A percentile compares a stretch with the other conserved stretches of the same genome.
Conservation (phyloP, 2,329 filamentous ascomycete species). For the Boeremia exigua region DNA sequence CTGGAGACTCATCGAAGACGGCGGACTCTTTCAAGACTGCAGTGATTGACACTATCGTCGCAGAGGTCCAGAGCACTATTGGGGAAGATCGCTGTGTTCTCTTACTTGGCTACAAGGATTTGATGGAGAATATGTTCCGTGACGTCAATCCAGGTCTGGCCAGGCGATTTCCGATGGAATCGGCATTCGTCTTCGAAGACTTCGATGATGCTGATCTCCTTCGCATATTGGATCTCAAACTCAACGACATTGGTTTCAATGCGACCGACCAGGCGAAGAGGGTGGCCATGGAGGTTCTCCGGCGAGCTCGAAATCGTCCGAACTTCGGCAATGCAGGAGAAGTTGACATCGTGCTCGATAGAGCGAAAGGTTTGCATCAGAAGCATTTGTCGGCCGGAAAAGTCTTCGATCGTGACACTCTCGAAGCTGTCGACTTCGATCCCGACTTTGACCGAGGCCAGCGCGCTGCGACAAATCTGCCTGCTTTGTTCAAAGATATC, state of each 20-base stretch:
- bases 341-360: constrained; percentile 71
- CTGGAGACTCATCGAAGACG: constrained; percentile 11
- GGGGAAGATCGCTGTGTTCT: constrained; percentile 77
- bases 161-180: constrained; percentile 68
- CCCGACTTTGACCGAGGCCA: constrained; percentile 63
- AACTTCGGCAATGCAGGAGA: constrained; percentile 78
- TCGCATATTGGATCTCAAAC: constrained; percentile 67
- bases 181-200: constrained; percentile 73
- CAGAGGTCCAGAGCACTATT: constrained; percentile 71
- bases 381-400: constrained; percentile 46
- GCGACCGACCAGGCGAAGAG: constrained; percentile 60
- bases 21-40: constrained; percentile 65
- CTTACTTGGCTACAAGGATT: constrained; percentile 71
- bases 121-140: constrained; percentile 76
- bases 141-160: constrained; percentile 73
- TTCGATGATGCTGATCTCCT: constrained; percentile 65
- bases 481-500: constrained; percentile 62
- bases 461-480: constrained; percentile 55
- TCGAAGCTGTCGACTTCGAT: constrained; percentile 63
- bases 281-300: constrained; percentile 64
- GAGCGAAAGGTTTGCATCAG: constrained; percentile 61
- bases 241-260: constrained; percentile 62
- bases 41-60: constrained; percentile 76
- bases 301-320: constrained; percentile 65
- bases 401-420: constrained; percentile 31